These are phyloP conservation scores for Canna indica DNA, from an alignment of 176 grass and related monocot genomes.

Conservation along the genomic window DNA sequence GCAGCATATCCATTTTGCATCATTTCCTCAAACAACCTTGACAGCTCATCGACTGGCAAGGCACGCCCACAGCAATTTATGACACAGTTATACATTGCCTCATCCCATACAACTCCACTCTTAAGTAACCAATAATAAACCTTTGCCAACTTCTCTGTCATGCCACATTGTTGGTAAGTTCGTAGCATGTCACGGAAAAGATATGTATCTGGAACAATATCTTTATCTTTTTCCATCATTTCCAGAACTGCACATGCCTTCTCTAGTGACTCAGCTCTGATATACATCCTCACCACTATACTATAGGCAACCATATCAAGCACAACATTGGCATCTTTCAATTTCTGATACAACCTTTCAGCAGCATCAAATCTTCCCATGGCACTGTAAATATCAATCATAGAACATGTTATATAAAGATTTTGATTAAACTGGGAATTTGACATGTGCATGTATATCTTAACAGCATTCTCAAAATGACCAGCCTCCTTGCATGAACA, in stretches of 20 bases:
- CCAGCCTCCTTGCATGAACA: constrained; percentile 79
- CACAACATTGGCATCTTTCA: constrained; percentile 38
- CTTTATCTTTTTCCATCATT: constrained; percentile 64
- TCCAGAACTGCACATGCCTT: constrained; percentile 70
- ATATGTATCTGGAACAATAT: constrained; percentile 81
- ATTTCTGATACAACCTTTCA: constrained; percentile 49
- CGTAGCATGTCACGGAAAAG: constrained; percentile 86
- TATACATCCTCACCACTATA: constrained; percentile 72
- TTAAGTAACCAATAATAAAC: constrained; percentile 79
- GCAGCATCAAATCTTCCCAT: constrained; percentile 58
- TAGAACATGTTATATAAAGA: constrained; percentile 65
- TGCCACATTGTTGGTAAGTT: constrained; percentile 55
- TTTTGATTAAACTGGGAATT: constrained; percentile 38
- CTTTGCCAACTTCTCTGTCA: constrained; percentile 61
- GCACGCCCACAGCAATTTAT: constrained; percentile 85
- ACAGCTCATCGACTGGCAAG: constrained; percentile 76
- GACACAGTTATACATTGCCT: constrained; percentile 85
- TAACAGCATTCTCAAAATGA: constrained; percentile 47
- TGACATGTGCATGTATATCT: constrained; percentile 52
- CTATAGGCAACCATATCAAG: constrained; percentile 91
- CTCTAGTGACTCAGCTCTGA: constrained; percentile 45
- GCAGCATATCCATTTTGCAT: constrained; percentile 37
- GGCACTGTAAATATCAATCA: constrained; percentile 77
- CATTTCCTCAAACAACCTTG: constrained; percentile 89
- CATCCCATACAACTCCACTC: constrained; percentile 54